Conservation (phyloP, 306 rosid genomes). For the Hippophae tibetana region DNA sequence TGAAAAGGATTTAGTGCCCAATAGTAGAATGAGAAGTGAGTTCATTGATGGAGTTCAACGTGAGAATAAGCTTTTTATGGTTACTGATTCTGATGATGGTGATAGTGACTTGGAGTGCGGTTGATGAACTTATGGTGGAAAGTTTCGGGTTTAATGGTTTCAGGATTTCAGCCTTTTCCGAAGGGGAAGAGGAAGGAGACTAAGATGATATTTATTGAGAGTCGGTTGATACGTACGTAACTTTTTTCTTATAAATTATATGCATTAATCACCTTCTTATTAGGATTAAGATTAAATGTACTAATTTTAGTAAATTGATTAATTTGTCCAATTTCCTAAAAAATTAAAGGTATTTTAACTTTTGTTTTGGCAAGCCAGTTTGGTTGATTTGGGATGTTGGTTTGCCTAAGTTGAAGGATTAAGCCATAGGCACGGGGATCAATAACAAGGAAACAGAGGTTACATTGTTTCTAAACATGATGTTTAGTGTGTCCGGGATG, state of each 20-base stretch:
- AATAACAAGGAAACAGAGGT: too few relatives aligned
- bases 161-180: slow-evolving; percentile 37
- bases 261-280: too few relatives aligned
- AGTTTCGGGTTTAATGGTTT: slow-evolving; percentile 29
- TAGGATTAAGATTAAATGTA: too few relatives aligned
- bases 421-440: not conserved
- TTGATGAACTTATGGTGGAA: slow-evolving; percentile 39
- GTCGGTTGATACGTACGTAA: too few relatives aligned
- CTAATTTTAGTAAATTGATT: too few relatives aligned
- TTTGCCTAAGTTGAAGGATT: not conserved
- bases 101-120: slow-evolving; percentile 29
- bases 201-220: slow-evolving; percentile 34
- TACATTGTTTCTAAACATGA: not conserved
- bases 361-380: too few relatives aligned
- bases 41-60: slow-evolving; percentile 17
- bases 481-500: not conserved
- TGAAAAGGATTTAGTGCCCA: slow-evolving; percentile 41
- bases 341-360: too few relatives aligned
- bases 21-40: slow-evolving; percentile 16
- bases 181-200: slow-evolving; percentile 36
- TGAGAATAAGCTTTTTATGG: slow-evolving; percentile 32
- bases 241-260: too few relatives aligned
- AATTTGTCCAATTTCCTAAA: too few relatives aligned
- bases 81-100: slow-evolving; percentile 17
- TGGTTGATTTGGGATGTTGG: not conserved